Evolutionary conservation across 2,329 filamentous ascomycete genomes (phyloP), one percentile per base, ranked within the genome.

Genomic region (Tolypocladium capitatum): DNA sequence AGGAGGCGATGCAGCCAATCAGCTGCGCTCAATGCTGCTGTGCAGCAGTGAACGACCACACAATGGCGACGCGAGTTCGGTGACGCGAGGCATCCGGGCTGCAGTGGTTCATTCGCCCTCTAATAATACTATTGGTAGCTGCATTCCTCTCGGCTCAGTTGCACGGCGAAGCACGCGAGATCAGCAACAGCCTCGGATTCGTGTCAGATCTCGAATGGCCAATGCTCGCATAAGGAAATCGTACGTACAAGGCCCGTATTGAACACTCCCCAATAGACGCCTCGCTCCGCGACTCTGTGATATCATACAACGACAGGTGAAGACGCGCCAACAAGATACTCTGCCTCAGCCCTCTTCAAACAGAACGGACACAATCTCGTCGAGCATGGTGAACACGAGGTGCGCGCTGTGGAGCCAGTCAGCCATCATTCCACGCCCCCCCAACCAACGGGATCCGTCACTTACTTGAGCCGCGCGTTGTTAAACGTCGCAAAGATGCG

Each of bases 401-500:
- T 87, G 84, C 43, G 81, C 74, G 63, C 78, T 81, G 53, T 40
- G 31, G n/a, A 28, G 27, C 14, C n/a, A n/a, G 49, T 58, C 50
- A 54, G 60, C 50, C 40, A 30, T 9, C 16, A n/a, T 28, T 14
- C 27, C 30, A n/a, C n/a, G 4, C 36, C 9, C 28, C 7, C 20
- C 21, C 16, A 14, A 16, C 3, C 21, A 30, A 32, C 43, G 9
- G 3, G 20, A 16, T 20, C 18, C 18, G 24, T 34, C 34, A 27
- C 83, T 72, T 69, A 90, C 85, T 97, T 96, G 55, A 98, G 71
- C 53, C 88, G 76, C 49, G 81, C 76, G 66, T 97, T 98, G 65
- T 98, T 98, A 56, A 97, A 71, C 42, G 86, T 89, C 10, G 89
- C 90, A 69, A 94, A 87, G 43, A 97, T 79, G 58, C 90, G 84